These are phyloP conservation scores for Begonia fuchsioides DNA, from an alignment of 306 rosid genomes.

Conservation along the genomic window DNA sequence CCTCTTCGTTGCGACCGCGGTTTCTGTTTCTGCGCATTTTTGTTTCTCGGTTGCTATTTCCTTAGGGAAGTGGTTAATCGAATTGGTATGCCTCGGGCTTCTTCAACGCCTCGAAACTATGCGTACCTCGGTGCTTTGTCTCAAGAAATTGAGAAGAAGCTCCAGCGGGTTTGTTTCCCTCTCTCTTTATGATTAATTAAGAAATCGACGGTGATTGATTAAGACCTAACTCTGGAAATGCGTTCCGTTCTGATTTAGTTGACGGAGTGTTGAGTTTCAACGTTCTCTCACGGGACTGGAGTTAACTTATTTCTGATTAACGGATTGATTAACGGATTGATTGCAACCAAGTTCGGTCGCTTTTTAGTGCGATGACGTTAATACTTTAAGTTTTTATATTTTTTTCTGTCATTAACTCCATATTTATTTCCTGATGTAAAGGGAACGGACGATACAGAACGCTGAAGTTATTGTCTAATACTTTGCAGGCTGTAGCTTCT, in stretches of 20 bases:
- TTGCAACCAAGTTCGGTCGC: too few species aligned
- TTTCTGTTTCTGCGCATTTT: not conserved
- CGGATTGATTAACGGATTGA: too few species aligned
- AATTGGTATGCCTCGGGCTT: constrained; percentile 38
- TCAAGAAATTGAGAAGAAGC: constrained; percentile 82
- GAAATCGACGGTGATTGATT: constrained; percentile 10
- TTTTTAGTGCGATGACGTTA: too few species aligned
- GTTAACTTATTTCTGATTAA: too few species aligned
- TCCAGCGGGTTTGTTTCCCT: constrained; percentile 49
- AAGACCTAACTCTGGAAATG: not conserved
- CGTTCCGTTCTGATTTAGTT: too few species aligned
- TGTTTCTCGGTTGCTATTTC: constrained; percentile 7
- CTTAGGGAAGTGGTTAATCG: not conserved
- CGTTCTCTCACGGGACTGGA: too few species aligned
- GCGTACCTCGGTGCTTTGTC: constrained; percentile 73
- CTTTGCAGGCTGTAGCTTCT: constrained; percentile 64
- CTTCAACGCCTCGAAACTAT: constrained; percentile 41
- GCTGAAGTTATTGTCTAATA: not conserved
- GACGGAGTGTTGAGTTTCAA: too few species aligned
- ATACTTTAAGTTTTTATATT: too few species aligned
- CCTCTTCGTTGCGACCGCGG: not conserved
- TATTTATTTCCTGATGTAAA: not conserved
- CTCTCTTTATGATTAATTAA: not conserved
- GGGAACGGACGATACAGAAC: too few species aligned
- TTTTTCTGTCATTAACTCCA: not conserved